phyloP scores from a whole-genome alignment of 2,329 filamentous ascomycete genomes.

The Didymosphaeria variabile region DNA sequence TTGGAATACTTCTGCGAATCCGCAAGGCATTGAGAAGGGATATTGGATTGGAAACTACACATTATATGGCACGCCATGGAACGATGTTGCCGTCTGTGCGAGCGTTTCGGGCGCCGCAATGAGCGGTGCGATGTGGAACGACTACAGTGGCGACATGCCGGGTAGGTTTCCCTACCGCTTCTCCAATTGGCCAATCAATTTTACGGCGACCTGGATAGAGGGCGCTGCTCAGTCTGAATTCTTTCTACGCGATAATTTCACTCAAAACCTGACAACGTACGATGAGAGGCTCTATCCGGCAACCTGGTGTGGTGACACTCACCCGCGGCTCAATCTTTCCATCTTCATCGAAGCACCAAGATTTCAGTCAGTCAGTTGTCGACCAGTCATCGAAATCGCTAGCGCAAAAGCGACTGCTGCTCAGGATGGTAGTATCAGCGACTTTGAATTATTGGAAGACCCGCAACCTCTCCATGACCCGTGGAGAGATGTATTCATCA shows the following conservation, averaged over 20 bases:
- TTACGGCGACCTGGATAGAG: neutral
- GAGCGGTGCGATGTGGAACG: neutral
- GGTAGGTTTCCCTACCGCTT: conserved; percentile 1
- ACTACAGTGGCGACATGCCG: neutral
- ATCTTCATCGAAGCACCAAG: conserved; percentile 18
- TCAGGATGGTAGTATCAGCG: conserved; percentile 14
- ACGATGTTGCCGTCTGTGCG: neutral
- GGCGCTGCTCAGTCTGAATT: neutral
- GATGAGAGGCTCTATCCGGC: neutral
- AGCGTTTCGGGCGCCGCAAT: neutral
- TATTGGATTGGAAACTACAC: neutral
- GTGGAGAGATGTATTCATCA: conserved; percentile 1
- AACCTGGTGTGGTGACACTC: neutral
- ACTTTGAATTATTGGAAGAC: conserved; percentile 14
- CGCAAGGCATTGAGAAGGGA: neutral
- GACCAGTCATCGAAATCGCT: conserved; percentile 21
- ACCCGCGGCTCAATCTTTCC: neutral
- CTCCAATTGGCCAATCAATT: conserved; percentile 1
- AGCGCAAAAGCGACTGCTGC: conserved; percentile 17
- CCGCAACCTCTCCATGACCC: neutral
- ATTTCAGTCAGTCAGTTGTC: conserved; percentile 20
- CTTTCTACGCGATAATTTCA: neutral
- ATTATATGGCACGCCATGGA: neutral
- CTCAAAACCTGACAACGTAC: neutral
- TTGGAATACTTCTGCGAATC: neutral